Conservation (phyloP, 2,329 filamentous ascomycete species). For the Arthrobotrys iridis region DNA sequence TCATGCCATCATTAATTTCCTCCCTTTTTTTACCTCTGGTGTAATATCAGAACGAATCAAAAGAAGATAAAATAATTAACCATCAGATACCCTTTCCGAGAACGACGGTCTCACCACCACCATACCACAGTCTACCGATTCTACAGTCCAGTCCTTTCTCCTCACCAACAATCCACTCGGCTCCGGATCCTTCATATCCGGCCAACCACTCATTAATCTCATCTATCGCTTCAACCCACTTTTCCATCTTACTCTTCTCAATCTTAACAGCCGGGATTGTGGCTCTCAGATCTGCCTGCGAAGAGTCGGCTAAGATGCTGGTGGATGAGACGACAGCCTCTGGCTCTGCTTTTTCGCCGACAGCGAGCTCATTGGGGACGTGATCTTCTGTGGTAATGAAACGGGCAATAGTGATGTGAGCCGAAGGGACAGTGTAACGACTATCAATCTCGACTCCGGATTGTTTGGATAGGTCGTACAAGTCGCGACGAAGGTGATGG, state of each 20-base stretch:
- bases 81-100: conserved; percentile 46
- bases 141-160: conserved; percentile 81
- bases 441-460: conserved; percentile 77
- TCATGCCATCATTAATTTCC: conserved; percentile 15
- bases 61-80: background rate
- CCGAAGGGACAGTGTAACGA: conserved; percentile 86
- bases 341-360: conserved; percentile 61
- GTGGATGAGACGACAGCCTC: conserved; percentile 57
- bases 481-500: conserved; percentile 84
- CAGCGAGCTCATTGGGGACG: conserved; percentile 59
- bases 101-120: conserved; percentile 75
- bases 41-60: background rate
- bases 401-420: conserved; percentile 85
- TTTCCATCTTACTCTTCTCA: conserved; percentile 66
- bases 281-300: conserved; percentile 57
- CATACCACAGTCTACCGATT: conserved; percentile 85
- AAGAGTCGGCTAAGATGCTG: conserved; percentile 41
- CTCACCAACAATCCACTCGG: conserved; percentile 88
- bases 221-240: conserved; percentile 77
- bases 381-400: conserved; percentile 77
- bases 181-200: conserved; percentile 68
- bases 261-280: conserved; percentile 61
- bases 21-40: background rate
- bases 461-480: conserved; percentile 71
- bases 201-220: conserved; percentile 80